phyloP scores from a whole-genome alignment of 176 grass and related monocot species.

The Avena eriantha region DNA sequence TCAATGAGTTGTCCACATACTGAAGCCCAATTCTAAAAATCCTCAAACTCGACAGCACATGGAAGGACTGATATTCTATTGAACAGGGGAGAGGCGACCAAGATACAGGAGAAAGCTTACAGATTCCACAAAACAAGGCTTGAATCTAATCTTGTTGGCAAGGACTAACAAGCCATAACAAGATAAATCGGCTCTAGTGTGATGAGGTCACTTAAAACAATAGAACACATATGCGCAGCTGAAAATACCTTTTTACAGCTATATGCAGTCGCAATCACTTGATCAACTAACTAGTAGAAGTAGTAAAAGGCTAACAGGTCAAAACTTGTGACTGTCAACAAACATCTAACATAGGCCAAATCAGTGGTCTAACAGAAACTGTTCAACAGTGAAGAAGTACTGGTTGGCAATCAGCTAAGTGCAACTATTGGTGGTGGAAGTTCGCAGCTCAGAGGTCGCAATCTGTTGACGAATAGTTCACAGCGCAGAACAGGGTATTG shows the following conservation, averaged over 20 bases:
- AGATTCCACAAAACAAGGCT: constrained; percentile 12
- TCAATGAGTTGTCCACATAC: constrained; percentile 8
- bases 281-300: constrained; percentile 1
- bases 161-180: constrained; percentile 31
- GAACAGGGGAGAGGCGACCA: constrained; percentile 14
- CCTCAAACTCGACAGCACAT: background rate
- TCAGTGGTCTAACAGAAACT: constrained; percentile 18
- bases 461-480: constrained; percentile 26
- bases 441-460: background rate
- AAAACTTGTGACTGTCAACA: constrained; percentile 15
- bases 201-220: constrained; percentile 27
- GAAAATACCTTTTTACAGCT: constrained; percentile 17
- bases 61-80: constrained; percentile 14
- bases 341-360: constrained; percentile 36
- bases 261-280: constrained; percentile 30
- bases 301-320: constrained; percentile 25
- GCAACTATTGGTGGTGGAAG: background rate
- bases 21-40: constrained; percentile 16
- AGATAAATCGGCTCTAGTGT: constrained; percentile 8
- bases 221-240: background rate
- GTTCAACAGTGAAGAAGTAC: background rate
- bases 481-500: background rate
- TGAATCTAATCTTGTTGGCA: background rate
- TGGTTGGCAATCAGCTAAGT: constrained; percentile 15
- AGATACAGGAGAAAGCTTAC: background rate